Percentiles rank a stretch among this genome's conserved stretches.
phyloP scores from a whole-genome alignment of 371 early-diverging fungal species.

The Zychaea mexicana region DNA sequence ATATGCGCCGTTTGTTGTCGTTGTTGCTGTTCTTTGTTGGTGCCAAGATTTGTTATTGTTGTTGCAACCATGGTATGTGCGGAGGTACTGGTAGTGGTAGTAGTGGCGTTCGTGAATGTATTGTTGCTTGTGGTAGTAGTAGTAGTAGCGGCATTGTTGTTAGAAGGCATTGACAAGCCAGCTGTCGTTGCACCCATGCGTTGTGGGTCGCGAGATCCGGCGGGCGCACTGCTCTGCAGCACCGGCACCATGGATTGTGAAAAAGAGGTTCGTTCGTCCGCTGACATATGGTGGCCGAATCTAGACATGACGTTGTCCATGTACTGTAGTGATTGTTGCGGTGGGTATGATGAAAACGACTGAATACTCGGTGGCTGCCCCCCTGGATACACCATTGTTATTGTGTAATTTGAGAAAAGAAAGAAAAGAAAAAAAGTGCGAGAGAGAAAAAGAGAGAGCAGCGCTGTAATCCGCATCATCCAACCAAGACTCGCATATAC shows the following conservation, averaged over 20 bases:
- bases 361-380: not conserved
- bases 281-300: slow-evolving; percentile 15
- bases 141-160: not conserved
- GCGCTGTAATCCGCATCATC: not conserved
- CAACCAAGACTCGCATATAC: too few species aligned
- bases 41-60: not conserved
- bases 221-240: slow-evolving; percentile 11
- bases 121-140: not conserved
- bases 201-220: not conserved
- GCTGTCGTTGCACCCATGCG: not conserved
- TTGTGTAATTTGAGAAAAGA: not conserved
- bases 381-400: not conserved
- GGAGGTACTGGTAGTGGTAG: not conserved
- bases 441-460: not conserved
- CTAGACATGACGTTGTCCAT: slow-evolving; percentile 17
- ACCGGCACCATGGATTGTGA: slow-evolving; percentile 16
- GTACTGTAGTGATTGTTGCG: slow-evolving; percentile 5
- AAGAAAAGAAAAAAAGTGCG: not conserved
- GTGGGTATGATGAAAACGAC: not conserved
- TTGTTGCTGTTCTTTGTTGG: not conserved
- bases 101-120: not conserved
- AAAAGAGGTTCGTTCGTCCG: slow-evolving; percentile 9
- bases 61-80: too few species aligned
- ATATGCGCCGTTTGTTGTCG: not conserved
- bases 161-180: slow-evolving; percentile 4